These are phyloP conservation scores for Cocos nucifera DNA, from an alignment of 176 grass and related monocot genomes.

Conservation along the genomic window DNA sequence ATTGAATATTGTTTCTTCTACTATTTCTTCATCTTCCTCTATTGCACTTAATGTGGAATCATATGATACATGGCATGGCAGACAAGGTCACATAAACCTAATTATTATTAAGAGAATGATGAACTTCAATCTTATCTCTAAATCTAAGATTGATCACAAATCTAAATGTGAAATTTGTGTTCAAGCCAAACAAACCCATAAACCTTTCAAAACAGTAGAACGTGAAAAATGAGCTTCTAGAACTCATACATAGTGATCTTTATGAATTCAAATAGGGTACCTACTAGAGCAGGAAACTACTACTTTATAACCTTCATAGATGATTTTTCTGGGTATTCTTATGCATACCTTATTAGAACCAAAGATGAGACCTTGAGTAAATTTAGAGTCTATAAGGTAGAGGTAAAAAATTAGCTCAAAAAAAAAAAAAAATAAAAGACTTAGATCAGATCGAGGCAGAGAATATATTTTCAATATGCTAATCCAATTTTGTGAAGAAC, in stretches of 20 bases:
- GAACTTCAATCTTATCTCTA: constrained; percentile 10
- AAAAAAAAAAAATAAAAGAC: constrained; percentile 11
- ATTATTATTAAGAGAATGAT: constrained; percentile 4
- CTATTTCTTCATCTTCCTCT: neutral
- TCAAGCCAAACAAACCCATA: neutral
- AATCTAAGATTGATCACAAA: neutral
- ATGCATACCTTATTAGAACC: constrained; percentile 10
- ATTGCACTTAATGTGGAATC: too few species aligned
- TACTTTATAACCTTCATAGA: constrained; percentile 18
- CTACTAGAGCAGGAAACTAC: constrained; percentile 7
- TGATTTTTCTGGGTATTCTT: constrained; percentile 8
- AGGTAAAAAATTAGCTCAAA: constrained; percentile 14
- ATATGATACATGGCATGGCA: constrained; percentile 9
- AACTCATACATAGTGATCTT: constrained; percentile 18
- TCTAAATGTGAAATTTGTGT: constrained; percentile 9
- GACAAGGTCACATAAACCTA: constrained; percentile 5
- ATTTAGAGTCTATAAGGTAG: neutral
- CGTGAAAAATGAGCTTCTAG: neutral
- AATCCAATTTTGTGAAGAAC: constrained; percentile 1
- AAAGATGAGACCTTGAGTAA: constrained; percentile 18
- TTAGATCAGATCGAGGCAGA: neutral
- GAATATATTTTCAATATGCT: constrained; percentile 10
- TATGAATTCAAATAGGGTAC: constrained; percentile 11
- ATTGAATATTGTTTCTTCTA: neutral
- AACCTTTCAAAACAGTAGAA: constrained; percentile 4